phyloP scores from a whole-genome alignment of 2,329 filamentous ascomycete species.

The Passalora sequoiae region DNA sequence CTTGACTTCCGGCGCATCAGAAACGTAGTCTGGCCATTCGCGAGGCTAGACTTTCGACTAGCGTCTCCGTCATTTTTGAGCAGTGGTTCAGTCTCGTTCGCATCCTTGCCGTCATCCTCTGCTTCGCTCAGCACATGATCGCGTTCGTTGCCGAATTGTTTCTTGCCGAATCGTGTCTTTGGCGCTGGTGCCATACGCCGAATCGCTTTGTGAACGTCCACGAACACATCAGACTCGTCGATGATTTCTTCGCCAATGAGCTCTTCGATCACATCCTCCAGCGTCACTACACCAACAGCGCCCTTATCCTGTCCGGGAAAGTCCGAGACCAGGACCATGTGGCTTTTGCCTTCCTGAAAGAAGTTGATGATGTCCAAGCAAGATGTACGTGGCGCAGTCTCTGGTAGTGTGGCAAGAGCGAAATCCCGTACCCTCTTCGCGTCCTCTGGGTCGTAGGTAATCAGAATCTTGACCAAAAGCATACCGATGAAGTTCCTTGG shows the following conservation, averaged over 20 bases:
- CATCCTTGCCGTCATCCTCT: slow-evolving; percentile 22
- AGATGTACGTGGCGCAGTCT: slow-evolving; percentile 91
- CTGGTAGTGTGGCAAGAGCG: slow-evolving; percentile 84
- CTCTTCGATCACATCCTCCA: slow-evolving; percentile 98
- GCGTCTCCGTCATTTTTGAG: slow-evolving; percentile 24
- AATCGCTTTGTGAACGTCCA: slow-evolving; percentile 94
- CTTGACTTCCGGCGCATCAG: slow-evolving; percentile 44
- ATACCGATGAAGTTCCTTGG: slow-evolving; percentile 89
- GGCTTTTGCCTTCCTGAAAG: slow-evolving; percentile 98
- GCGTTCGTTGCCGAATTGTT: slow-evolving; percentile 9
- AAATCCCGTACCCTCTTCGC: slow-evolving; percentile 82
- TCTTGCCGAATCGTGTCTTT: slow-evolving; percentile 48
- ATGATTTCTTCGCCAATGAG: slow-evolving; percentile 99
- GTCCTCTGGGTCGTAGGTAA: slow-evolving; percentile 97
- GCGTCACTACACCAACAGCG: slow-evolving; percentile 84
- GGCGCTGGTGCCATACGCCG: slow-evolving; percentile 81
- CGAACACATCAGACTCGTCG: slow-evolving; percentile 95
- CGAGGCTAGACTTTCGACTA: slow-evolving; percentile 32
- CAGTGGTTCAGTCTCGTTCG: slow-evolving; percentile 29
- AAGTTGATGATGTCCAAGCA: slow-evolving; percentile 99
- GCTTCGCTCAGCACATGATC: slow-evolving; percentile 14
- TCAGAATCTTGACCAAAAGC: slow-evolving; percentile 96
- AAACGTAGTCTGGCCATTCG: slow-evolving; percentile 38
- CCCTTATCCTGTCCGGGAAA: slow-evolving; percentile 84
- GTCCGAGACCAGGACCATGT: slow-evolving; percentile 96